Percentiles rank a stretch among this genome's conserved stretches.
Conservation (phyloP, 169 alveolate species). For the Cryptosporidium bovis region DNA sequence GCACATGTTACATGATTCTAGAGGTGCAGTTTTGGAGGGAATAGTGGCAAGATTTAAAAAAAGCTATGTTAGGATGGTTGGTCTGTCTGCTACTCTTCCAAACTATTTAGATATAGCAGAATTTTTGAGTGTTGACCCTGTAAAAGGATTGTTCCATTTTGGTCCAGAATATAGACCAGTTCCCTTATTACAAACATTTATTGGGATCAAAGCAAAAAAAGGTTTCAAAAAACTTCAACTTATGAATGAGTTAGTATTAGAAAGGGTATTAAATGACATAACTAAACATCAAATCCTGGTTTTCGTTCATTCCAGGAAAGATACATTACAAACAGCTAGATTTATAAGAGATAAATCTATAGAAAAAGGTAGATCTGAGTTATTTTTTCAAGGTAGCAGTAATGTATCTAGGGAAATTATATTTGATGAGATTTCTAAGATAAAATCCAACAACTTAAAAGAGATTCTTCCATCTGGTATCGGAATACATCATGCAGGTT, state of each 20-base stretch:
- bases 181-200: slow-evolving; percentile 94
- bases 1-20: slow-evolving; percentile 98
- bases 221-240: slow-evolving; percentile 94
- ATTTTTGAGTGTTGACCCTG: slow-evolving; percentile 93
- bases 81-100: slow-evolving; percentile 99
- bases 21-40: slow-evolving; percentile 99
- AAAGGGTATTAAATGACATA: slow-evolving; percentile 85
- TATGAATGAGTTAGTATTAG: slow-evolving; percentile 95
- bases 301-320: slow-evolving; percentile 99
- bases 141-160: slow-evolving; percentile 94
- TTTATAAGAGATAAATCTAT: slow-evolving; percentile 91
- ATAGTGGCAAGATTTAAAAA: slow-evolving; percentile 96
- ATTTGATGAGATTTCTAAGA: slow-evolving; percentile 88
- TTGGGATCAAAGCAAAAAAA: slow-evolving; percentile 98
- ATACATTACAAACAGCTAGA: slow-evolving; percentile 96
- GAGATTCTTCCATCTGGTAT: slow-evolving; percentile 97
- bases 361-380: slow-evolving; percentile 85
- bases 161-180: slow-evolving; percentile 98
- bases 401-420: slow-evolving; percentile 92
- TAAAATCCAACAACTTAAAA: slow-evolving; percentile 89
- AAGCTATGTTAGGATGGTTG: slow-evolving; percentile 89
- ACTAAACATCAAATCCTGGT: slow-evolving; percentile 94
- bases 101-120: slow-evolving; percentile 98
- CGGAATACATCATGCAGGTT: slow-evolving; percentile 99
- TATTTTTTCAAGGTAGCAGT: slow-evolving; percentile 88